Evolutionary conservation across 2,329 filamentous ascomycete species (phyloP), one percentile per base, ranked within the genome.

Genomic region (Alternaria alternata): DNA sequence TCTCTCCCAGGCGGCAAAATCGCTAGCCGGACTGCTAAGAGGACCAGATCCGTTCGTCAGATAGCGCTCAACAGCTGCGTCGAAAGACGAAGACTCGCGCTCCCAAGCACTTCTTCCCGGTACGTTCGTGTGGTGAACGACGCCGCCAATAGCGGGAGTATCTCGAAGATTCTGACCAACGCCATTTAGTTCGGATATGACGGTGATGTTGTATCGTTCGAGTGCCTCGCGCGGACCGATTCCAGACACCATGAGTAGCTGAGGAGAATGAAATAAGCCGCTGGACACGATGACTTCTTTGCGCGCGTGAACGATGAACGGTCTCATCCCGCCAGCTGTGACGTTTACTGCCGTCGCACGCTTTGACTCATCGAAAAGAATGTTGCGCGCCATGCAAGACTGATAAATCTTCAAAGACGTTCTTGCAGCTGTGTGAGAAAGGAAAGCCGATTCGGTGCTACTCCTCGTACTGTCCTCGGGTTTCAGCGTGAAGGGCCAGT

Each of bases 401-500:
- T 59, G 57, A 32, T 59, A 59, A 18, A 59, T 59, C 41, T 59
- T 56, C 52, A 59, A 32, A 28, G 57, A 59, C 4, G 57, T 56
- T 24, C 30, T 51, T 6, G 57, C 26, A 12, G 57, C 46, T 8
- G 57, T 56, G 3, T 30, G 44, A 8, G 51, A 59, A 8, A 59
- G 57, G 20, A 59, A 59, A 18, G 57, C 51, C 18, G 49, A 51
- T 22, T 59, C 52, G 3, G 57, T 59, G 38, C 57, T 59, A 41
- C 52, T 59, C 26, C 57, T 44, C n/a, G 57, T 59, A 8, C 57
- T 59, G 20, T 59, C 57, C 18, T 56, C 32, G 7, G 57, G 30
- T 28, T 52, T 47, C 26, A 59, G 32, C 8, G 57, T 59, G 26
- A 59, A 59, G 1, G 57, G 52, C 57, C 52, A 59, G 16, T 59